These are phyloP conservation scores for Pneumocystis carinii DNA, from an alignment of 1,139 yeast genomes.

Conservation along the genomic window DNA sequence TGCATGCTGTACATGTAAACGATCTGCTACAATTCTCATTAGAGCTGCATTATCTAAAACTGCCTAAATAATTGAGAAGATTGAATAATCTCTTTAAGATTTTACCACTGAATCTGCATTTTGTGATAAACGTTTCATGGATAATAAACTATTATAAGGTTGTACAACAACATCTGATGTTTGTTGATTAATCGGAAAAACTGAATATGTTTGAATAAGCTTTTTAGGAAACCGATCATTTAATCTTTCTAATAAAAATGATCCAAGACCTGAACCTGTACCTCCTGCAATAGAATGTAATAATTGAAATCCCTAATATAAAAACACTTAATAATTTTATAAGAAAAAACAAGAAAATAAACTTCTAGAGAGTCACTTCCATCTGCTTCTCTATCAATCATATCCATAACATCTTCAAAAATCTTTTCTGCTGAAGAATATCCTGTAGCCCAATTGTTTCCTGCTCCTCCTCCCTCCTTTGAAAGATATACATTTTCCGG, in stretches of 20 bases:
- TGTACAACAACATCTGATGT: constrained; percentile 93
- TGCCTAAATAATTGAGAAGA: not conserved
- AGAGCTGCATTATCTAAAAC: constrained; percentile 86
- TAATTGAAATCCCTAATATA: constrained; percentile 52
- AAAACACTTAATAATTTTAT: not conserved
- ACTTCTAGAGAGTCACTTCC: constrained; percentile 69
- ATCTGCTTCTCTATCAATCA: constrained; percentile 82
- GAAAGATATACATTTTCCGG: constrained; percentile 72
- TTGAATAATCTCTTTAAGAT: not conserved
- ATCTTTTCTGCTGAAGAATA: constrained; percentile 59
- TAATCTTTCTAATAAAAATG: constrained; percentile 58
- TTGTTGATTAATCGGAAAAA: constrained; percentile 60
- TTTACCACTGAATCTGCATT: constrained; percentile 63
- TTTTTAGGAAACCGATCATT: constrained; percentile 76
- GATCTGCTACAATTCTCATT: constrained; percentile 46
- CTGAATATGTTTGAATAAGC: constrained; percentile 67
- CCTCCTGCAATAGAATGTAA: constrained; percentile 98
- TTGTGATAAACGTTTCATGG: constrained; percentile 67
- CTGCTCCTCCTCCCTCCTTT: constrained; percentile 78
- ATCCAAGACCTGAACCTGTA: constrained; percentile 92
- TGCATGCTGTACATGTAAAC: constrained; percentile 30
- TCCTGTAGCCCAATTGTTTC: constrained; percentile 91
- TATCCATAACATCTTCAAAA: constrained; percentile 58
- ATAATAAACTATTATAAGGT: constrained; percentile 78
- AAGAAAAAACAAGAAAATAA: not conserved